Base-by-base conservation (phyloP, 768 basidiomycete genomes). In the Tricholoma flavovirens region DNA sequence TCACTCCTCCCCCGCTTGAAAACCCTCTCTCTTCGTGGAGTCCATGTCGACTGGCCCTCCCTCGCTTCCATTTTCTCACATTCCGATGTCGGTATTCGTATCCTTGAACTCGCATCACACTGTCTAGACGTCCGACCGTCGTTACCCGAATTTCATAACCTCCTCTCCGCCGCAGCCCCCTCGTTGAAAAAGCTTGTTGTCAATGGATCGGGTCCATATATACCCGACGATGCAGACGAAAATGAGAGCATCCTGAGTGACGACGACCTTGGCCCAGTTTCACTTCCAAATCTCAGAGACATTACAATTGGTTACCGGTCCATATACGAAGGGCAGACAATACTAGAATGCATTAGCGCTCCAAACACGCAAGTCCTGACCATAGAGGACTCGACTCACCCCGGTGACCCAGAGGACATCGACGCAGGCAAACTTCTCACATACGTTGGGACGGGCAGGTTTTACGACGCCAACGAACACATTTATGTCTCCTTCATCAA, bases 81-180 rank as follows among this genome's bases (percentile, higher is more conserved):
- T 71, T 83, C 36, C 68, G 75, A 24, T 79, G 76, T 49, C 17
- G 50, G 71, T 71, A 51, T 57, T 56, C 51, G 67, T 51, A 67
- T 63, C 1, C 71, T 84, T 51, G 77, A 79, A 53, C 73, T 84
- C n/a, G 71, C 77, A 9, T 83, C 78, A 49, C 82, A 81, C 63
- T 76, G 74, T 15, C 52, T 60, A n/a, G 74, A 82, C 51, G 81
- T 83, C 48, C 79, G 82, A n/a, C 84, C 83, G 0, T 74, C 74
- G 38, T 60, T 73, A 24, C 57, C 60, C 22, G 78, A 79, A 58
- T 75, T 83, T 59, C 70, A 67, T 52, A 62, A 63, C 17, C 68
- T 84, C 21, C 73, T 85, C 6, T 45, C 59, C n/a, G 66, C 72
- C 10, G 76, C n/a, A n/a, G n/a, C 69, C 38, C 72, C 75, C 5